phyloP scores from a whole-genome alignment of 1,139 yeast genomes.

The Lodderomyces parapsilosis region DNA sequence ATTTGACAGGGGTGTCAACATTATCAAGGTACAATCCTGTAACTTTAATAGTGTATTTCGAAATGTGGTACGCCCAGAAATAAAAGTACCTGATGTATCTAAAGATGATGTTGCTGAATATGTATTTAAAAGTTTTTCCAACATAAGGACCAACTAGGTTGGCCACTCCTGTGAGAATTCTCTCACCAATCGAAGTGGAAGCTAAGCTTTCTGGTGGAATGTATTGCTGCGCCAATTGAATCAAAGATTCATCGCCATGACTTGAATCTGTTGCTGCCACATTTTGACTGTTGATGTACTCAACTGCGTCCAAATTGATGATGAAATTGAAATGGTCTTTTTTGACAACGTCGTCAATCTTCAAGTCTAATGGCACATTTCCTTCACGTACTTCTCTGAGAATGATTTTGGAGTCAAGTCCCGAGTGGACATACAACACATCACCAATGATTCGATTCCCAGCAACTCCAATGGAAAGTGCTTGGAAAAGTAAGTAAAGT shows the following conservation, averaged over 20 bases:
- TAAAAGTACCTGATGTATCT: constrained; percentile 3
- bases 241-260: constrained; percentile 1
- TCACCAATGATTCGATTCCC: constrained; percentile 2
- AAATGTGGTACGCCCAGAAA: constrained; percentile 3
- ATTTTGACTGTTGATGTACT: constrained; percentile 1
- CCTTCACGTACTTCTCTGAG: constrained; percentile 5
- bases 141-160: background rate
- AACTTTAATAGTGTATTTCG: constrained; percentile 3
- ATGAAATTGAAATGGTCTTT: background rate
- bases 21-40: constrained; percentile 6
- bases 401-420: constrained; percentile 2
- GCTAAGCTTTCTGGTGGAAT: background rate
- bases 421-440: constrained; percentile 3
- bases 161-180: background rate
- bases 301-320: constrained; percentile 5
- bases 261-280: background rate
- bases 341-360: background rate
- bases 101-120: constrained; percentile 2
- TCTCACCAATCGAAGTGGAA: background rate
- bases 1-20: constrained; percentile 1
- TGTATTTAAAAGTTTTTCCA: background rate
- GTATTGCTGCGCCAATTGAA: constrained; percentile 4
- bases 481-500: background rate
- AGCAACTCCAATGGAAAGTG: background rate
- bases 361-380: constrained; percentile 1